Evolutionary conservation across 352 stramenopile genomes (phyloP), one percentile per base, ranked within the genome.

Genomic region (Phytophthora fragariaefolia): DNA sequence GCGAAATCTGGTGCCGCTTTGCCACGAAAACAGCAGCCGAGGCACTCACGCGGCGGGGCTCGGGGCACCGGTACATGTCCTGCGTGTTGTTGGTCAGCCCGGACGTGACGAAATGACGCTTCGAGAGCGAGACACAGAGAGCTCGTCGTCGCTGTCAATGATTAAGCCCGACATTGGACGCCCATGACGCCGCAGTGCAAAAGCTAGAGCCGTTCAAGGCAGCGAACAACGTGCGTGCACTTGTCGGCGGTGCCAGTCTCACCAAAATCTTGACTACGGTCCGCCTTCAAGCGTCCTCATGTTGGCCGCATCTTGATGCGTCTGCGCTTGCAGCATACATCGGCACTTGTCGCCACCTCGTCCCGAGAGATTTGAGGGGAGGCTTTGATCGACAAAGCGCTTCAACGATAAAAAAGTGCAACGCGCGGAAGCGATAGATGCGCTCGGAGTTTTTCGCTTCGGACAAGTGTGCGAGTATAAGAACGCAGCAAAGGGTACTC

Each of bases 11-110:
- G 40, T 49, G 48, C 22, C 58, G 66, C 30, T 42, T n/a, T 68
- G 65, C 65, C 42, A 18, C 6, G 48, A 65, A 73, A 73, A 73
- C 58, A 73, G 58, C 45, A 34, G 20, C 17, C 34, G 18, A 64
- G 52, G 62, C 62, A 69, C 62, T 69, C 36, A 69, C 40, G 40
- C 40, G 40, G n/a, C n/a, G 40, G 40, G 40, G 7, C 18, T 47
- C n/a, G 7, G 40, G 40, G 3, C 40, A 47, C 20, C 28, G 63
- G 13, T 32, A 36, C n/a, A n/a, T n/a, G n/a, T n/a, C n/a, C 38
- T 66, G 28, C 28, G 6, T 36, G 9, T 36, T 42, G 38, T 8
- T 13, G 24, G 36, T 49, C 20, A 40, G 18, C 13, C 28, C 28
- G 13, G 24, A 43, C 40, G 4, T 66, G 63, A 60, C 63, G 48